Base-by-base conservation (phyloP, 495 filamentous ascomycete species). In the Hyaloscypha hepaticicola region DNA sequence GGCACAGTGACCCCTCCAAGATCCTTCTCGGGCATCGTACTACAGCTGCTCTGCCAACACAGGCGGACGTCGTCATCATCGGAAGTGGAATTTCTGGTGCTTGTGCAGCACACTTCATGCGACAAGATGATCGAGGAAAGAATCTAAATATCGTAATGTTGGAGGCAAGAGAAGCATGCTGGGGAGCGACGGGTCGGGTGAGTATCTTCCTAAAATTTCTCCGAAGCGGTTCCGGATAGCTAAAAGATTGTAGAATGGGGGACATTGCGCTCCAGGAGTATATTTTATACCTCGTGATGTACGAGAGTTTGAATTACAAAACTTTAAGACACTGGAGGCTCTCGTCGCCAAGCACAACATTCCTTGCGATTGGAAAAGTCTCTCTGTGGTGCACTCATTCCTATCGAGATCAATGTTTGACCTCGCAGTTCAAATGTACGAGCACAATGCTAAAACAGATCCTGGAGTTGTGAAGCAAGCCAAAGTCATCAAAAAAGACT, bases 161-260 rank as follows among this genome's bases (percentile, higher is more conserved):
- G 1, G 92, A 96, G 74, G 90, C 91, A 5, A 80, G 91, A 56
- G 86, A 90, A 74, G 85, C 87, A 9, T 93, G 89, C 71, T 91
- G 82, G 77, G 92, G 92, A 19, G 92, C 91, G 21, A 95, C 92
- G 0, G 91, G 91, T 0, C 77, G 91, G 63, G 84, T 86, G 58
- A 72, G 79, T 76, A 6, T 12, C 22, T 51, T 21, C 50, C 21
- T 28, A n/a, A n/a, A n/a, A n/a, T n/a, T 11, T 57, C 25, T 5
- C n/a, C 50, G 21, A 1, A 49, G 19, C n/a, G 12, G 6, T 25
- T 2, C 5, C 14, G 19, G 2, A 12, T 22, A 21, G 52, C 24
- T 55, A 19, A 55, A 22, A 34, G 1, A 49, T 52, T 9, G 19
- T 58, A 85, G 77, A 93, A 93, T 71, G 90, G 90, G 53, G 90